phyloP scores from a whole-genome alignment of 768 basidiomycete species.

The Sarcodon sp. region DNA sequence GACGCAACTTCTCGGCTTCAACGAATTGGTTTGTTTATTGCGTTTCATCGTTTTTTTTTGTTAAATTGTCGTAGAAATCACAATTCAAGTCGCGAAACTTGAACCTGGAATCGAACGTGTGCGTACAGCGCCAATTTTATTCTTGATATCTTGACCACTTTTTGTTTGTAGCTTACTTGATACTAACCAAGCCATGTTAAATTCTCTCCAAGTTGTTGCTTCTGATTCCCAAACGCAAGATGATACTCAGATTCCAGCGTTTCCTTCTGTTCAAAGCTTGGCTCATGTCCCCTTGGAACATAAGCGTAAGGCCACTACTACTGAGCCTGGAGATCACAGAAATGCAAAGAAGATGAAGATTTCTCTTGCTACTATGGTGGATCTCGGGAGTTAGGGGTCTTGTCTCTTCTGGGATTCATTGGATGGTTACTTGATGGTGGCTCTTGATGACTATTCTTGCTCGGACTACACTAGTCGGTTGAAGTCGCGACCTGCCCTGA shows the following conservation, averaged over 20 bases:
- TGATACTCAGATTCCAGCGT: slow-evolving; percentile 18
- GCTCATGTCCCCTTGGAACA: slow-evolving; percentile 9
- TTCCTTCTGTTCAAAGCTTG: slow-evolving; percentile 2
- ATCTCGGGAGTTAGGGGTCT: slow-evolving; percentile 33
- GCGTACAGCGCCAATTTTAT: too few relatives aligned
- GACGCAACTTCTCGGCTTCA: slow-evolving; percentile 45
- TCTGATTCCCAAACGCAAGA: slow-evolving; percentile 26
- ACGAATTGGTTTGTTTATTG: slow-evolving; percentile 35
- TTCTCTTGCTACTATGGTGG: slow-evolving; percentile 54
- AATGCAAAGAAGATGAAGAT: slow-evolving; percentile 57
- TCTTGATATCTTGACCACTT: too few relatives aligned
- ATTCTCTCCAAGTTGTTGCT: slow-evolving; percentile 1
- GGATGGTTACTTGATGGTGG: not conserved
- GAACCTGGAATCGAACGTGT: too few relatives aligned
- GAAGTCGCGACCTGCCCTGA: not conserved
- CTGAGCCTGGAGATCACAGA: slow-evolving; percentile 11
- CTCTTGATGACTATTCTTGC: not conserved
- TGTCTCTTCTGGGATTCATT: slow-evolving; percentile 1
- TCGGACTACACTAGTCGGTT: not conserved
- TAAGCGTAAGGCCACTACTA: slow-evolving; percentile 20
- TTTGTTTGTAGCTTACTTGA: too few relatives aligned
- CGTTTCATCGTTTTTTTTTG: not conserved
- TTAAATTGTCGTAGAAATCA: not conserved
- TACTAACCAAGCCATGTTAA: too few relatives aligned
- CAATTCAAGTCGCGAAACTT: too few relatives aligned